Evolutionary conservation across 441 rosid genomes (phyloP).

Genomic region (Flueggea neowawraea): DNA sequence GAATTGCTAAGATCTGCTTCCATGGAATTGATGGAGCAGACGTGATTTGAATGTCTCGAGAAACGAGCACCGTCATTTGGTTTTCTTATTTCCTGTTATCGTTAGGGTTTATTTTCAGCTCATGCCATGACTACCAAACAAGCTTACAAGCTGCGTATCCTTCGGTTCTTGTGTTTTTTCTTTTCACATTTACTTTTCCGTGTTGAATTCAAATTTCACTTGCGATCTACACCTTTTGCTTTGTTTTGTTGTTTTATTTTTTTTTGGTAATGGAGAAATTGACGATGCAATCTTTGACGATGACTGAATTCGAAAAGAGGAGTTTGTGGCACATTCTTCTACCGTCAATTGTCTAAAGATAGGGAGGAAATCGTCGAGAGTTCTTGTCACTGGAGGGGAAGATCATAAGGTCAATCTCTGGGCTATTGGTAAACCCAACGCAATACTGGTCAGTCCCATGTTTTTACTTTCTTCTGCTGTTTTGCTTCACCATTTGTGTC

Average conservation of each 20-base stretch:
- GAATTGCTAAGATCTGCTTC: neutral
- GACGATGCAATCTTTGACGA: slow-evolving; percentile 45
- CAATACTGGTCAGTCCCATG: slow-evolving; percentile 67
- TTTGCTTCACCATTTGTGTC: neutral
- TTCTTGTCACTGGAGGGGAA: slow-evolving; percentile 96
- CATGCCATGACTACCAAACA: slow-evolving; percentile 91
- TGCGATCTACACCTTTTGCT: neutral
- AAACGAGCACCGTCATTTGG: neutral
- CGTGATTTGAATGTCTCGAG: slow-evolving; percentile 18
- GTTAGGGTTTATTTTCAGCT: slow-evolving; percentile 7
- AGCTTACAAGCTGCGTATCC: slow-evolving; percentile 99
- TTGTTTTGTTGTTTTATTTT: neutral
- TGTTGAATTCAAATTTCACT: neutral
- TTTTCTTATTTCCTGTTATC: neutral
- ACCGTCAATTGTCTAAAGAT: slow-evolving; percentile 96
- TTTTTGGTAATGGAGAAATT: neutral
- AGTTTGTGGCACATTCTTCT: slow-evolving; percentile 98
- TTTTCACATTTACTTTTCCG: no score
- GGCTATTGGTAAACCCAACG: slow-evolving; percentile 99
- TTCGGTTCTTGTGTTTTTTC: slow-evolving; percentile 8
- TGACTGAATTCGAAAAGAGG: slow-evolving; percentile 55
- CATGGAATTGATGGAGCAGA: neutral
- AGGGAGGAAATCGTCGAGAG: slow-evolving; percentile 95
- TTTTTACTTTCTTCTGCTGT: neutral
- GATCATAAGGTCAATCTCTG: slow-evolving; percentile 98